Evolutionary conservation across 2,329 filamentous ascomycete genomes (phyloP), one percentile per base, ranked within the genome.

Genomic region (Fusarium sarcochroum): DNA sequence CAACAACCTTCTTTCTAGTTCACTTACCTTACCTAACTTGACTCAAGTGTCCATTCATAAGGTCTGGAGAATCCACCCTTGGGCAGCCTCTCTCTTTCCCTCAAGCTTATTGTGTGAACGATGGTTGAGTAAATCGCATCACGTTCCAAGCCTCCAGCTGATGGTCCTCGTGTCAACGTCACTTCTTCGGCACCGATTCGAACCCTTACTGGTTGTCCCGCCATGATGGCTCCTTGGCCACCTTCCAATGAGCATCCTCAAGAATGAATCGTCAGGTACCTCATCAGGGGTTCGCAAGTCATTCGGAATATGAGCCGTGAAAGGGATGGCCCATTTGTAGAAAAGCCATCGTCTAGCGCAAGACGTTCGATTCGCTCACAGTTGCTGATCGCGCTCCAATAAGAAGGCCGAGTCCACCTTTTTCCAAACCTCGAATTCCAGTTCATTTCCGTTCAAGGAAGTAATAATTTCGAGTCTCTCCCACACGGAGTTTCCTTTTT

Each of bases 291-390:
- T 25, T 61, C 48, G 18, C 41, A 47, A 47, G 48, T 67, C 63
- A 63, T 63, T 57, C 60, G 65, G 60, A 51, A 49, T 38, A 53
- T 54, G 48, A 66, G 48, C 60, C 48, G 62, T 48, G 48, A 35
- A 54, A 66, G 49, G 40, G 46, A 54, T 45, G 51, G 50, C 40
- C 63, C 50, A 63, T 67, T 59, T 49, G 40, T 44, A 56, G 55
- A 67, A 72, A 71, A 69, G 65, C 69, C 69, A 71, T 73, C 49
- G 56, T 52, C 69, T 74, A 74, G 72, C 68, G 72, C 57, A 67
- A 56, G 47, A 51, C 41, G 46, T 51, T 69, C 72, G 72, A 74
- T 74, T 74, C 72, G 72, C 62, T 69, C 58, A 67, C 68, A 63
- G 37, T 54, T 54, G 34, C 58, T 52, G 40, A 60, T 49, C 41